These are phyloP conservation scores for Chlorella ohadii DNA, from an alignment of 139 green algal species.

Conservation along the genomic window DNA sequence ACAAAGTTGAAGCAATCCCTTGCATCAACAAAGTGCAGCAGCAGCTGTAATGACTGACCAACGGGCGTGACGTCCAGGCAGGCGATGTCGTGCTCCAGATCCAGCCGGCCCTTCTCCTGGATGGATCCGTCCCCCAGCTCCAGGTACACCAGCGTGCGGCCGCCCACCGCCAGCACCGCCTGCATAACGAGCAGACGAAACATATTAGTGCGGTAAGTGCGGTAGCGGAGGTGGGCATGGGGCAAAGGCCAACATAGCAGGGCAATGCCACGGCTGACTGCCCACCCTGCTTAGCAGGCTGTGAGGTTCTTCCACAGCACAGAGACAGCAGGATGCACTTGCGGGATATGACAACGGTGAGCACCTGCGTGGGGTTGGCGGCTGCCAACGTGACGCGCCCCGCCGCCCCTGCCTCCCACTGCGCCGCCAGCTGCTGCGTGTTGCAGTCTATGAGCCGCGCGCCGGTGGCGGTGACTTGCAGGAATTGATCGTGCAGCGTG, in stretches of 20 bases:
- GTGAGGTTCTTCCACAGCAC: too few species aligned
- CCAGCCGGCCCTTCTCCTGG: constrained; percentile 50
- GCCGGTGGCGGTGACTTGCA: constrained; percentile 80
- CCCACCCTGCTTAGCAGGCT: too few species aligned
- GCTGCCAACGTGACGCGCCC: constrained; percentile 79
- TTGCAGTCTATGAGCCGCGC: constrained; percentile 66
- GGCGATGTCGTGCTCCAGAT: constrained; percentile 84
- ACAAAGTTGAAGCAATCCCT: too few species aligned
- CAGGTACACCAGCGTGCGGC: constrained; percentile 77
- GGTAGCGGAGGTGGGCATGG: too few species aligned
- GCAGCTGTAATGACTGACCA: constrained; percentile 9
- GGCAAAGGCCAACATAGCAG: too few species aligned
- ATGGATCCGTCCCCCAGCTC: constrained; percentile 66
- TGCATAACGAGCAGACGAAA: constrained; percentile 40
- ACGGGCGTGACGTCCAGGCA: constrained; percentile 92
- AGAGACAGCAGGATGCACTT: too few species aligned
- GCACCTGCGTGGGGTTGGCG: constrained; percentile 82
- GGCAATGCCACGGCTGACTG: too few species aligned
- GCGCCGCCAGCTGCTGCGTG: constrained; percentile 48
- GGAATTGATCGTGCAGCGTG: constrained; percentile 74
- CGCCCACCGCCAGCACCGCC: constrained; percentile 78
- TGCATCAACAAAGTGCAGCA: too few species aligned
- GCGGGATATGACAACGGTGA: too few species aligned
- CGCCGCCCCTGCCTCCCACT: constrained; percentile 73
- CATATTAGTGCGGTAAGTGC: too few species aligned